Evolutionary conservation across 2,329 filamentous ascomycete genomes (phyloP), one percentile per base, ranked within the genome.

Genomic region (Fusarium oxysporum): DNA sequence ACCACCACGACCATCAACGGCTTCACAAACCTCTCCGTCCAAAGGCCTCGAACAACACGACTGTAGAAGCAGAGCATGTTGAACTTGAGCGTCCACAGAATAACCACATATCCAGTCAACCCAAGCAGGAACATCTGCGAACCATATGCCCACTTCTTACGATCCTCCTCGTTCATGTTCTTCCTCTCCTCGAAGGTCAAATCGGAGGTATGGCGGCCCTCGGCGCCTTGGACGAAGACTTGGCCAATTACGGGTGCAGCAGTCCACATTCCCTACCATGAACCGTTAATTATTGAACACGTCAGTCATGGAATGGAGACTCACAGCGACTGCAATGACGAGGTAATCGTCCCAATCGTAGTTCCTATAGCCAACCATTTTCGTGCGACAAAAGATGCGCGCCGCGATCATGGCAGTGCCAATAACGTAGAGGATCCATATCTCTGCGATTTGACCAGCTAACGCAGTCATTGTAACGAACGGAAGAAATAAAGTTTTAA

Each of bases 21-120:
- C 21, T 75, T 70, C n/a, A 84, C 78, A 32, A 82, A 79, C 23
- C 76, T 81, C 57, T 83, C 77, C 0, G 81, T 79, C 78, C 79
- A 81, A 1, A 83, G 62, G 0, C 80, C 79, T 8, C 73, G 76
- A 8, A 83, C 80, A 10, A 84, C 73, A 2, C 82, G 81, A 19
- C 76, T 73, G 60, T 83, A 84, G 21, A 84, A 80, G 64, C 81
- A 83, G 23, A 83, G 58, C 81, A 84, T 83, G 72, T 82, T 83
- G 37, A 84, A 74, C 63, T 83, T 84, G 58, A 84, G 72, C 0
- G 74, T 79, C 83, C 82, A 84, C 8, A 84, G 73, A 33, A 83
- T 78, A 17, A 79, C 66, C 16, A 79, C 75, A 16, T 84, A 84
- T 4, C 76, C 77, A 16, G 73, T 72, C 40, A 81, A 74, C 3